Evolutionary conservation across 225 moss, liverwort and hornwort genomes (phyloP).

Genomic region (Thuidium tamariscinum): DNA sequence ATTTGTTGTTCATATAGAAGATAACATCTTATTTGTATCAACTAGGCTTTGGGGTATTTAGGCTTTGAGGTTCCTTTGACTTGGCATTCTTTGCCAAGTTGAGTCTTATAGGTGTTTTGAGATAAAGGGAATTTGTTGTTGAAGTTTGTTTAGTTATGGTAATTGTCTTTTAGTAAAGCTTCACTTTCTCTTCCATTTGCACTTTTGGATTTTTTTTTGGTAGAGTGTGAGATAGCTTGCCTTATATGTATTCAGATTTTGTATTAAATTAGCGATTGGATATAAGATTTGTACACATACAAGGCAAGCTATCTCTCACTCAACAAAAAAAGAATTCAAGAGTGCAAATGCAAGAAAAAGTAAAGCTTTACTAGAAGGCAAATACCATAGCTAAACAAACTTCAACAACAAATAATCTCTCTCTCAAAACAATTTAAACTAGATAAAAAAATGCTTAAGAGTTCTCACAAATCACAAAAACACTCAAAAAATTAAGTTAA

Average conservation of each 20-base stretch:
- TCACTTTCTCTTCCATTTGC: background rate
- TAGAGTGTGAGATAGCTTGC: background rate
- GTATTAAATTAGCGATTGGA: background rate
- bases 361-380: too few relatives aligned
- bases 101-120: background rate
- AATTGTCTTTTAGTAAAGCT: background rate
- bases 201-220: background rate
- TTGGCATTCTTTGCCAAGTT: background rate
- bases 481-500: too few relatives aligned
- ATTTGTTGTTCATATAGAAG: background rate
- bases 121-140: background rate
- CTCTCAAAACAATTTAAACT: too few relatives aligned
- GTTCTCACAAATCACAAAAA: too few relatives aligned
- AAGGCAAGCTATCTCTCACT: too few relatives aligned
- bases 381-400: too few relatives aligned
- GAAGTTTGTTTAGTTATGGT: background rate
- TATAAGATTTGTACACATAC: too few relatives aligned
- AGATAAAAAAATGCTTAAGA: too few relatives aligned
- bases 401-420: too few relatives aligned
- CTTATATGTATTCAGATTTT: fast-evolving
- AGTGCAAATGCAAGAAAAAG: too few relatives aligned
- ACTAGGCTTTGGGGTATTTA: background rate
- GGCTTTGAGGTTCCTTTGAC: background rate
- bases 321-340: too few relatives aligned
- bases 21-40: background rate